Base-by-base conservation (phyloP, 768 basidiomycete species). In the Sarcodon sp. region DNA sequence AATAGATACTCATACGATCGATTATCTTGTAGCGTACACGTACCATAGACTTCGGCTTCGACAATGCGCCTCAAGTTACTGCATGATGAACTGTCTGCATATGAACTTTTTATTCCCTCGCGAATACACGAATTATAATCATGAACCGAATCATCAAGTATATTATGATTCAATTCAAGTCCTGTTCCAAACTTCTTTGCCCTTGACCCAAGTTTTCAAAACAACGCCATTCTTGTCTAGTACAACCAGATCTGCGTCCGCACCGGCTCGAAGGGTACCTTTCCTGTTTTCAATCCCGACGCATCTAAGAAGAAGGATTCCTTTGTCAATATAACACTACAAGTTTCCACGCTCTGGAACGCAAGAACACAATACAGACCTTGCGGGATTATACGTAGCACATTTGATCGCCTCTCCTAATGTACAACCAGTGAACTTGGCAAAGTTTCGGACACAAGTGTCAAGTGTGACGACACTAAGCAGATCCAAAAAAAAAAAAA, bases 401-500 rank as follows among this genome's bases (percentile, higher is more conserved):
- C 88, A 91, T 49, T 79, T 79, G 64, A 94, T 82, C 18, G 90
- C 85, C 62, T 90, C 77, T 21, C 82, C 79, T 21, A 94, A 68
- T 35, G 87, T 79, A 58, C 87, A 87, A 6, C 83, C 85, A 0
- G 90, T 88, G 62, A 89, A 94, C 31, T 72, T 69, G 27, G 83
- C 74, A 56, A 93, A 83, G 64, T 93, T 94, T 47, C 83, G 79
- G 37, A 93, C 78, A 58, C 86, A 92, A 54, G 79, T 83, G 63
- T 88, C 83, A 52, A 94, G 62, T 2, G 89, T 85, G 41, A 90
- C 76, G 41, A 87, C 84, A 57, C 85, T 87, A 54, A 12, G 55
- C 32, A 45, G 44, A 36, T 12, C 33, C 43, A 13, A 47, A 39
- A 41, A 33, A 33, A 37, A 18, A 27, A 13, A 21, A 47, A 27